phyloP scores from a whole-genome alignment of 371 early-diverging fungal species.

The Dichotomocladium elegans region DNA sequence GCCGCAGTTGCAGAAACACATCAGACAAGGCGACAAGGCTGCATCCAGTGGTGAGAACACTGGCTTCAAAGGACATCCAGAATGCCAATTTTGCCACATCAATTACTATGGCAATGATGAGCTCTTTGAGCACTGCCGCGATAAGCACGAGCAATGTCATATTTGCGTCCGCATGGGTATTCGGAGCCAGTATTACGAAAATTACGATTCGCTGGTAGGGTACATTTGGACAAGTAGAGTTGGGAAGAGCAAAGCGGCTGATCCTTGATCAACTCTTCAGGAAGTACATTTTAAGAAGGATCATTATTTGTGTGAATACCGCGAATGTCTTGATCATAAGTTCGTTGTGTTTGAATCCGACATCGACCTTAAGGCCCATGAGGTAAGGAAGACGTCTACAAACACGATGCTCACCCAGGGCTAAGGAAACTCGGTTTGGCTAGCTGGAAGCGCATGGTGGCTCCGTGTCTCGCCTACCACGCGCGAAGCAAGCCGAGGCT shows the following conservation, averaged over 20 bases:
- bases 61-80: slow-evolving; percentile 91
- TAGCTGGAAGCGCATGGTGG: slow-evolving; percentile 46
- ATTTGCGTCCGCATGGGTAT: slow-evolving; percentile 74
- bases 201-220: slow-evolving; percentile 77
- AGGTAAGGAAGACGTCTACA: too few relatives aligned
- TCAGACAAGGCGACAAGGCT: slow-evolving; percentile 57
- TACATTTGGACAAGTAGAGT: neutral
- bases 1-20: slow-evolving; percentile 67
- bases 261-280: slow-evolving; percentile 28
- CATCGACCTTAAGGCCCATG: slow-evolving; percentile 88
- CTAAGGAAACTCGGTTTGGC: too few relatives aligned
- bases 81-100: slow-evolving; percentile 83
- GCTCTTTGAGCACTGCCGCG: slow-evolving; percentile 90
- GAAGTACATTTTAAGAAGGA: slow-evolving; percentile 80
- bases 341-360: slow-evolving; percentile 94
- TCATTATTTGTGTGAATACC: slow-evolving; percentile 81
- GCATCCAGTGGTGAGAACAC: slow-evolving; percentile 61
- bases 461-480: slow-evolving; percentile 22
- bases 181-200: slow-evolving; percentile 80
- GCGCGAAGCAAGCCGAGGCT: slow-evolving; percentile 37
- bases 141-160: slow-evolving; percentile 92
- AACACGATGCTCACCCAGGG: too few relatives aligned
- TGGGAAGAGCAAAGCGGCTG: neutral
- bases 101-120: slow-evolving; percentile 88
- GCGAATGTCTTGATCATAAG: slow-evolving; percentile 86